These are phyloP conservation scores for Didymosphaeria variabile DNA, from an alignment of 2,329 filamentous ascomycete species.

Conservation along the genomic window DNA sequence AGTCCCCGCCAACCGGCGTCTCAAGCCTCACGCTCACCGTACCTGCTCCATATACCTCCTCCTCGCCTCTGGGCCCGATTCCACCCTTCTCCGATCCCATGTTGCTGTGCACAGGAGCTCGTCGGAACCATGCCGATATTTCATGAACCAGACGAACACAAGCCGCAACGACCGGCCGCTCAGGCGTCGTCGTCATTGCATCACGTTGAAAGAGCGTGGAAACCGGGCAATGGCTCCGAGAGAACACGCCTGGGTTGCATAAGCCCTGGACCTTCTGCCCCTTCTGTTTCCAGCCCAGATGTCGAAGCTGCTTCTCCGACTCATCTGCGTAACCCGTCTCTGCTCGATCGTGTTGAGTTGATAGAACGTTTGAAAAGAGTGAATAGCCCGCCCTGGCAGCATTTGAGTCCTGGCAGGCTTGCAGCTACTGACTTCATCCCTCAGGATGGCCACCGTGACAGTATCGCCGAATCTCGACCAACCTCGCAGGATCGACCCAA, in stretches of 20 bases:
- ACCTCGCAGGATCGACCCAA: conserved; percentile 38
- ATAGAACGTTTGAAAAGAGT: conserved; percentile 85
- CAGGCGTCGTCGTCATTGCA: conserved; percentile 27
- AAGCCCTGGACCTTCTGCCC: conserved; percentile 17
- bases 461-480: conserved; percentile 26
- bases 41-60: not conserved
- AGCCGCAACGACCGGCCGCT: conserved; percentile 30
- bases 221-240: conserved; percentile 19
- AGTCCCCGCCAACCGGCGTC: conserved; percentile 34
- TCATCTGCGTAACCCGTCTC: conserved; percentile 33
- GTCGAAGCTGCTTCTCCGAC: conserved; percentile 29
- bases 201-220: conserved; percentile 29
- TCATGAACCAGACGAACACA: conserved; percentile 46
- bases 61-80: conserved; percentile 1
- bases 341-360: conserved; percentile 74
- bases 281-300: conserved; percentile 15
- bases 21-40: conserved; percentile 28
- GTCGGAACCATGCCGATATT: conserved; percentile 50
- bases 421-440: conserved; percentile 24
- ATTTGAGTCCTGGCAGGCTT: conserved; percentile 53
- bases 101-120: conserved; percentile 28
- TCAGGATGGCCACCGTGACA: conserved; percentile 30
- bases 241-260: conserved; percentile 19
- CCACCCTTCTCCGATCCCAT: conserved; percentile 31
- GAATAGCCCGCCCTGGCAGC: conserved; percentile 77